Conservation (phyloP, 306 rosid species). For the Quercus bicolor region DNA sequence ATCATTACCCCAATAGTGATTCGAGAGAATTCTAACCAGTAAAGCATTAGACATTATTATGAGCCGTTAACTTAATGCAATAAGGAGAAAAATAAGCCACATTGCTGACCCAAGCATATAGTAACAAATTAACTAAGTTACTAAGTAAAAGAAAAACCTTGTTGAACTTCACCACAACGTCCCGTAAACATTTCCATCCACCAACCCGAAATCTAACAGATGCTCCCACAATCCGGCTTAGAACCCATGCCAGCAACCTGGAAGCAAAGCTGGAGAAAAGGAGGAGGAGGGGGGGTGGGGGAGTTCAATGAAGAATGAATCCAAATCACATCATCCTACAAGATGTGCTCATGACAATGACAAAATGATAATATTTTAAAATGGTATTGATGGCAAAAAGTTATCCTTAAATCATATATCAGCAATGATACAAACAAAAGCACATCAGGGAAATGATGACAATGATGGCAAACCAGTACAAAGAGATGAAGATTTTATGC, state of each 20-base stretch:
- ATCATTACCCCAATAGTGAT: not conserved
- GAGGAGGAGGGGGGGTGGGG: not conserved
- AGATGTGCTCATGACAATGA: not conserved
- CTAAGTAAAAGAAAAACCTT: conserved; percentile 56
- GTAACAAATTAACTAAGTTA: conserved; percentile 12
- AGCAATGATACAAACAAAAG: not conserved
- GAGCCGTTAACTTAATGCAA: conserved; percentile 12
- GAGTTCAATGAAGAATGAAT: conserved; percentile 20
- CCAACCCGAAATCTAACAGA: conserved; percentile 84
- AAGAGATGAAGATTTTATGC: not conserved
- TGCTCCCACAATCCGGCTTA: conserved; percentile 83
- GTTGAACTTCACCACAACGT: conserved; percentile 80
- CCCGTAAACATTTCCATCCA: conserved; percentile 93
- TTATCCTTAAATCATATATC: conserved; percentile 2
- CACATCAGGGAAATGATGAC: not conserved
- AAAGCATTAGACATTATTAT: not conserved
- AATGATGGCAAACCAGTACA: not conserved
- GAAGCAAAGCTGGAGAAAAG: conserved; percentile 71
- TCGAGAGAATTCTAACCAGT: not conserved
- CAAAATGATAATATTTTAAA: conserved; percentile 6
- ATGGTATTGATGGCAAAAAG: not conserved
- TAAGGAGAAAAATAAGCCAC: not conserved
- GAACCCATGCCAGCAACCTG: conserved; percentile 84
- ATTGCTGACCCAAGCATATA: conserved; percentile 11
- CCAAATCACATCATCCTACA: conserved; percentile 10